Conservation (phyloP, 2,329 filamentous ascomycete genomes). For the Verticillium klebahnii region DNA sequence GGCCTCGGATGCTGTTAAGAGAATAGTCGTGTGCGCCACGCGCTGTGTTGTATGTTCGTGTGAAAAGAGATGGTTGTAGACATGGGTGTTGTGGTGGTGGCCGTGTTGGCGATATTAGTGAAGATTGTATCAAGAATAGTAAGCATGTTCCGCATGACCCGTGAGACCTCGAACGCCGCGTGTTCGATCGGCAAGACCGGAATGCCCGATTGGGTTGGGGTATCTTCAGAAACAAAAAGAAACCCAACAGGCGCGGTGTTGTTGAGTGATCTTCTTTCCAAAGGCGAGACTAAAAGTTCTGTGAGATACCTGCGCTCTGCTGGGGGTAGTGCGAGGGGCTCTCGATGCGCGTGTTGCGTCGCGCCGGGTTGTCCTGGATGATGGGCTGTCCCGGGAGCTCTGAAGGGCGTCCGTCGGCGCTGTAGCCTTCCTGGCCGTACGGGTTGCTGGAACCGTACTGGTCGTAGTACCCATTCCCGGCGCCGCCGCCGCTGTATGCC, state of each 20-base stretch:
- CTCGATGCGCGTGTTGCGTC: slow-evolving; percentile 92
- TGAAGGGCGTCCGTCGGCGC: slow-evolving; percentile 28
- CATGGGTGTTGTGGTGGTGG: not conserved
- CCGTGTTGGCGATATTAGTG: not conserved
- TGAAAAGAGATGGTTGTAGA: not conserved
- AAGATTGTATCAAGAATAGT: not conserved
- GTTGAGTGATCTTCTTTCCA: not conserved
- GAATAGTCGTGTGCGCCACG: not conserved
- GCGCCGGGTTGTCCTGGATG: slow-evolving; percentile 87
- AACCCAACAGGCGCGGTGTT: not conserved
- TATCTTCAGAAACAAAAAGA: slow-evolving; percentile 1
- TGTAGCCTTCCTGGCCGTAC: slow-evolving; percentile 41
- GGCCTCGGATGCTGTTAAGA: not conserved
- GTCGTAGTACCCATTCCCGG: slow-evolving; percentile 49
- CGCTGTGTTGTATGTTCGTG: not conserved
- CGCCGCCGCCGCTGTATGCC: slow-evolving; percentile 31
- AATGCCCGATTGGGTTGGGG: not conserved
- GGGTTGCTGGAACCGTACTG: slow-evolving; percentile 55
- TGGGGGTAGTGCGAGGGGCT: slow-evolving; percentile 85
- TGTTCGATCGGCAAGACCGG: not conserved
- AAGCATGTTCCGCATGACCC: not conserved
- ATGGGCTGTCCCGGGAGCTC: slow-evolving; percentile 63
- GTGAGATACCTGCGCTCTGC: slow-evolving; percentile 90
- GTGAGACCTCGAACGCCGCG: not conserved
- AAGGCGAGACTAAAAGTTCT: slow-evolving; percentile 70